Evolutionary conservation across 2,329 filamentous ascomycete genomes (phyloP).

Genomic region (Hypocrella siamensis): DNA sequence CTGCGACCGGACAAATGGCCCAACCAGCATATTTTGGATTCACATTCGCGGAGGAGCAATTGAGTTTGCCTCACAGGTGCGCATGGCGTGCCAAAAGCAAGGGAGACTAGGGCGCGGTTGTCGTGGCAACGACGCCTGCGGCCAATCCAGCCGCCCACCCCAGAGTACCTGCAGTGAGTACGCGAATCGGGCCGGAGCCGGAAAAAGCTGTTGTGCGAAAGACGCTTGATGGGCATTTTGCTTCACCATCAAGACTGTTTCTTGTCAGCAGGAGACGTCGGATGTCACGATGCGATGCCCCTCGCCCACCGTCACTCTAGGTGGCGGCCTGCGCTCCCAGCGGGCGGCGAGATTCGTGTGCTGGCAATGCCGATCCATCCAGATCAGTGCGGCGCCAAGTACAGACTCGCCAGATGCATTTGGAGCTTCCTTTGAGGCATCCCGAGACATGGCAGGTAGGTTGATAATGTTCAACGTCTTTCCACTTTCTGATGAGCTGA

Average conservation of each 20-base stretch:
- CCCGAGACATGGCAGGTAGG: conserved; percentile 35
- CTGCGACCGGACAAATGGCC: no score
- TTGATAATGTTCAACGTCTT: no score
- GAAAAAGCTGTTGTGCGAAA: conserved; percentile 15
- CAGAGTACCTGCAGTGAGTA: background rate
- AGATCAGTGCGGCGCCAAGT: conserved; percentile 46
- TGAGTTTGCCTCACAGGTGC: no score
- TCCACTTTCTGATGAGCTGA: no score
- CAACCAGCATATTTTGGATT: no score
- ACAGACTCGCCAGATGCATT: conserved; percentile 45
- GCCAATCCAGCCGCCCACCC: background rate
- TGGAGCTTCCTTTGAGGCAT: conserved; percentile 27
- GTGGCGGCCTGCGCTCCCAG: conserved; percentile 14
- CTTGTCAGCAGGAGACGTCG: no score
- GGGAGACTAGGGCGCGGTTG: conserved; percentile 3
- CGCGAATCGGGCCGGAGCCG: conserved; percentile 3
- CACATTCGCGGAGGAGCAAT: no score
- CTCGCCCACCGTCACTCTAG: conserved; percentile 21
- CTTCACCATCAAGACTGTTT: no score
- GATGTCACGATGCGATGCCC: conserved; percentile 25
- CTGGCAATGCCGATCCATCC: conserved; percentile 42
- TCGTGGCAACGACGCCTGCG: conserved; percentile 2
- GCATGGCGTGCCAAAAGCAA: no score
- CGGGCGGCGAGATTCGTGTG: conserved; percentile 25
- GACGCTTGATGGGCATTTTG: no score